A percentile compares a stretch with the other conserved stretches of the same genome.
These are phyloP conservation scores for Pythium guiyangense DNA, from an alignment of 352 stramenopile genomes.

Conservation along the genomic window DNA sequence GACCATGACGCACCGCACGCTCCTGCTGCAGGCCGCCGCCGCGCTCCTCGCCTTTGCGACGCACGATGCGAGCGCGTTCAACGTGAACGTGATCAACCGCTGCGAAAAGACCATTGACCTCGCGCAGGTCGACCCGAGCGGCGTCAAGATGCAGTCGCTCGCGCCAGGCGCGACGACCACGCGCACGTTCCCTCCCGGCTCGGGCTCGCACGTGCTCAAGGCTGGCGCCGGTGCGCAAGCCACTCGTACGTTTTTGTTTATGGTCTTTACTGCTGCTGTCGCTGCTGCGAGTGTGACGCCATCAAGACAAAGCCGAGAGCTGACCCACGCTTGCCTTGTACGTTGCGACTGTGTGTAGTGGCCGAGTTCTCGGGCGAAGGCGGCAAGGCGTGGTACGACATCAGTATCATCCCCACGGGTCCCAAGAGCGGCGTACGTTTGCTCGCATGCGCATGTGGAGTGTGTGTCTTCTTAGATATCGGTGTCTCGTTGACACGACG, in stretches of 20 bases:
- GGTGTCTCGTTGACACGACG: neutral
- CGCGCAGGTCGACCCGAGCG: conserved; percentile 26
- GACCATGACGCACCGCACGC: conserved; percentile 4
- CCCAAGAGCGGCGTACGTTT: conserved; percentile 24
- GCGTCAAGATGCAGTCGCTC: conserved; percentile 23
- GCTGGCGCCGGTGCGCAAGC: conserved; percentile 41
- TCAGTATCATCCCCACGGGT: conserved; percentile 68
- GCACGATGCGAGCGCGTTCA: conserved; percentile 15
- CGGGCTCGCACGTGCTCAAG: conserved; percentile 48
- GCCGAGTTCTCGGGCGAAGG: conserved; percentile 60
- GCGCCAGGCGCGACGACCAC: conserved; percentile 26
- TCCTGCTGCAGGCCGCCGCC: conserved; percentile 5
- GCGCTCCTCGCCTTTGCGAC: conserved; percentile 1
- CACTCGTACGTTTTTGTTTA: conserved; percentile 35
- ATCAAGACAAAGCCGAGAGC: neutral
- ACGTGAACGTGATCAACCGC: conserved; percentile 56
- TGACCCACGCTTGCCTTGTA: neutral
- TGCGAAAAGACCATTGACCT: conserved; percentile 44
- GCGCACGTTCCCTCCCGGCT: conserved; percentile 20
- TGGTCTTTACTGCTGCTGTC: neutral
- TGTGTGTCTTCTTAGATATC: neutral
- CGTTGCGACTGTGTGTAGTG: no score
- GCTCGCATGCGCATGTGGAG: neutral
- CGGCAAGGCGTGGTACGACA: no score
- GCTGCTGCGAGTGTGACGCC: no score